Percentiles rank a stretch among this genome's conserved stretches.
These are phyloP conservation scores for Epichloe gansuensis DNA, from an alignment of 2,329 filamentous ascomycete genomes.

Conservation along the genomic window DNA sequence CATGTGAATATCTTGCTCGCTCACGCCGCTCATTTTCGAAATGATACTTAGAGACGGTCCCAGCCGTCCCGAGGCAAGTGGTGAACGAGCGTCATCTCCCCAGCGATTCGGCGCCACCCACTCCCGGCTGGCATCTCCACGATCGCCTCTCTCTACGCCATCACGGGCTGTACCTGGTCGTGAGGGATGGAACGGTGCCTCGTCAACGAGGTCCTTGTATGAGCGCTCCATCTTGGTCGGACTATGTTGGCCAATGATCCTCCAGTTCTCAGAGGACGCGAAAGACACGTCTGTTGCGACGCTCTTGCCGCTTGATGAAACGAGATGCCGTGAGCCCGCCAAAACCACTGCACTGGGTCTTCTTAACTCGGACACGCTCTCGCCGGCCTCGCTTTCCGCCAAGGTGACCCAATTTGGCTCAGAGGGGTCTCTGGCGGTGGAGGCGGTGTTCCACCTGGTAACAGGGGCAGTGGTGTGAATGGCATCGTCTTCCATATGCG, in stretches of 20 bases:
- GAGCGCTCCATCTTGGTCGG: slow-evolving; percentile 18
- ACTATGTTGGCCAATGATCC: slow-evolving; percentile 13
- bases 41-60: slow-evolving; percentile 3
- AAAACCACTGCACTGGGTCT: slow-evolving; percentile 11
- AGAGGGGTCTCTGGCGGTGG: slow-evolving; percentile 3
- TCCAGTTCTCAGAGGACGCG: slow-evolving; percentile 26
- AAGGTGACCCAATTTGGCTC: slow-evolving; percentile 11
- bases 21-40: slow-evolving; percentile 4
- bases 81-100: slow-evolving; percentile 5
- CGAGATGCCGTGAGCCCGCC: slow-evolving; percentile 10
- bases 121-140: slow-evolving; percentile 4
- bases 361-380: slow-evolving; percentile 13
- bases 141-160: slow-evolving; percentile 8
- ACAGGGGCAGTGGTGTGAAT: neutral
- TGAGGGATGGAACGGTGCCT: slow-evolving; percentile 27
- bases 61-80: slow-evolving; percentile 1
- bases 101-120: slow-evolving; percentile 7
- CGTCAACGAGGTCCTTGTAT: slow-evolving; percentile 23
- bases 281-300: slow-evolving; percentile 20
- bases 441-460: slow-evolving; percentile 6
- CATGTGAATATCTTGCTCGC: slow-evolving; percentile 6
- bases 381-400: slow-evolving; percentile 12
- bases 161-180: slow-evolving; percentile 15
- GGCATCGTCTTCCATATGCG: slow-evolving; percentile 6
- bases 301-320: slow-evolving; percentile 10